phyloP scores from a whole-genome alignment of 2,329 filamentous ascomycete genomes.

The Magnaporthiopsis rhizophila region DNA sequence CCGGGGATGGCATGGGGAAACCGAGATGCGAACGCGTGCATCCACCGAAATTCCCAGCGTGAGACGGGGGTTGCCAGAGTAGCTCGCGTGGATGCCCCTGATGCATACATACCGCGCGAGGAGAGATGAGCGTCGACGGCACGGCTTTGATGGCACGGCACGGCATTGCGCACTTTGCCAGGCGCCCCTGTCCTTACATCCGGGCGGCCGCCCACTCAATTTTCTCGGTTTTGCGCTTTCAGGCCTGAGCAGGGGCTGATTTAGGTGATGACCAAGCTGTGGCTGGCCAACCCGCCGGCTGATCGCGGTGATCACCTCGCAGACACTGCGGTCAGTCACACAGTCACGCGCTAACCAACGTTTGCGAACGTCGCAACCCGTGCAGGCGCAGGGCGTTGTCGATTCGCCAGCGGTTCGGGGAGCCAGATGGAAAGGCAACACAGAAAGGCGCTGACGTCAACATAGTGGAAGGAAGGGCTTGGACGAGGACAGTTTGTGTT shows the following conservation, averaged over 20 bases:
- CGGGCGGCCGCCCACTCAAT: neutral
- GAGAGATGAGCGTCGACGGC: neutral
- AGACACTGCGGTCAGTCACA: neutral
- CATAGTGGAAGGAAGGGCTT: neutral
- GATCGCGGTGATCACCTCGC: neutral
- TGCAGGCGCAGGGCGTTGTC: neutral
- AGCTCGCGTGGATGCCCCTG: neutral
- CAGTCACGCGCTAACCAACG: neutral
- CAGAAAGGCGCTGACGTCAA: too few species aligned
- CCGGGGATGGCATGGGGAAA: neutral
- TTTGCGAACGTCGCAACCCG: too few species aligned
- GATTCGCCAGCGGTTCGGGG: neutral
- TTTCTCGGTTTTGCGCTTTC: neutral
- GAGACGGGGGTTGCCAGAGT: too few species aligned
- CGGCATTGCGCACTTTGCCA: neutral
- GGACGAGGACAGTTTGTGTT: neutral
- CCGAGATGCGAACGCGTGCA: neutral
- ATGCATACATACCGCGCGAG: neutral
- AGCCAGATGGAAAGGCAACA: too few species aligned
- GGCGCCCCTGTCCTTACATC: neutral
- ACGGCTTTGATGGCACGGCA: neutral
- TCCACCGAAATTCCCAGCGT: too few species aligned
- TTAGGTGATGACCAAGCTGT: neutral
- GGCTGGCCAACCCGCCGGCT: neutral
- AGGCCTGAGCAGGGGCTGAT: neutral